Conservation (phyloP, 2,329 filamentous ascomycete genomes). For the Harringtonia lauricola region DNA sequence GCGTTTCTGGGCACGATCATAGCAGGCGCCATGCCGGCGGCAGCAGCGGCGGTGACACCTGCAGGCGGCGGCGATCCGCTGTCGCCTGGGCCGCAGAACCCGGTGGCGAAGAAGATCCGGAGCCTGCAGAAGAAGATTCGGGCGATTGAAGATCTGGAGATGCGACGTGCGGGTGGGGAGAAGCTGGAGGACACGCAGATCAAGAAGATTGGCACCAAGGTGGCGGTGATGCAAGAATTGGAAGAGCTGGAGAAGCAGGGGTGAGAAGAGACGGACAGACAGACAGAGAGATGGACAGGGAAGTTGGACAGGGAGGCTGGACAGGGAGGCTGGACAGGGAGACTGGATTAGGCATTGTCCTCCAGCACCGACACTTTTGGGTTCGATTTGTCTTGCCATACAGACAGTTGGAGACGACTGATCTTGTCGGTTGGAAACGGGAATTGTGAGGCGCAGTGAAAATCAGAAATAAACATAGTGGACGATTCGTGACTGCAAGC, state of each 20-base stretch:
- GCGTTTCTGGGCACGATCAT: constrained; percentile 14
- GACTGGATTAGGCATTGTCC: too few species aligned
- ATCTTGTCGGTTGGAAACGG: too few species aligned
- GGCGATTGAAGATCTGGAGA: constrained; percentile 95
- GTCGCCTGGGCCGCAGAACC: constrained; percentile 40
- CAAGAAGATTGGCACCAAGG: constrained; percentile 93
- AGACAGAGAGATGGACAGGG: background rate
- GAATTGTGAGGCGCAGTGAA: too few species aligned
- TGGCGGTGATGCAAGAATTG: constrained; percentile 73
- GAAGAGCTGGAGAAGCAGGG: constrained; percentile 39
- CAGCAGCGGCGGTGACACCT: constrained; percentile 20
- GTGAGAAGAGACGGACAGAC: background rate
- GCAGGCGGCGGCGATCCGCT: constrained; percentile 23
- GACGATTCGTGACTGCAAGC: too few species aligned
- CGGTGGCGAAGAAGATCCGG: constrained; percentile 90
- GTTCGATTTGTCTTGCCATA: too few species aligned
- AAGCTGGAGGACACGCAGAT: constrained; percentile 97
- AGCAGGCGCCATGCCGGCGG: constrained; percentile 17
- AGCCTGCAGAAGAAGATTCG: constrained; percentile 94
- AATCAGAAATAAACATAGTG: too few species aligned
- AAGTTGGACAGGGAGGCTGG: too few species aligned
- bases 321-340: too few species aligned
- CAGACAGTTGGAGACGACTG: too few species aligned
- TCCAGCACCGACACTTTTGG: too few species aligned
- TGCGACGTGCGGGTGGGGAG: constrained; percentile 87